Evolutionary conservation across 1,284 basidiomycete genomes (phyloP), one percentile per base, ranked within the genome.

Genomic region (Trametes polyzona): DNA sequence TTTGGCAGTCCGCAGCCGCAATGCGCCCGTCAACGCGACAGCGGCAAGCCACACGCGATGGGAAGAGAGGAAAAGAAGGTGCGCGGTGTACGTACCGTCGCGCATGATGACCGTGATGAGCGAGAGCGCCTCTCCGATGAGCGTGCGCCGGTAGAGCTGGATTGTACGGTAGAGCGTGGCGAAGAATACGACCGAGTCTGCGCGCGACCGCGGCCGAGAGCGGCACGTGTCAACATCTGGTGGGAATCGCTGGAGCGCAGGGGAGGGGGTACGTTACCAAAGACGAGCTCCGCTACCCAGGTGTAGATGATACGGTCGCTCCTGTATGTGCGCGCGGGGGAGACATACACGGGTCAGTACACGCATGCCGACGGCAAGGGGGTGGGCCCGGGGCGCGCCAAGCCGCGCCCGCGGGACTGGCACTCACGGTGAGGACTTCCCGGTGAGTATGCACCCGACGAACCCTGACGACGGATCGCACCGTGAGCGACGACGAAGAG

Each of bases 251-350:
- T 42, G 29, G 33, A 21, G 26, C 11, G 30, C 16, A 39, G 29
- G 19, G 23, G 33, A n/a, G 21, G 29, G 29, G 9, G 17, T 16
- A 46, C 32, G 52, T 46, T 47, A 69, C 67, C 67, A 49, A 69
- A 69, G 12, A 66, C 61, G 21, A 69, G 65, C 32, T 69, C 67
- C 39, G 65, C 66, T 5, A 67, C 66, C 67, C 67, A 69, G 16
- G 67, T 69, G 39, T 62, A 69, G 30, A 69, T 65, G 26, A 69
- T 52, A n/a, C 67, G 65, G 41, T 66, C 63, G 29, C 63, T 62
- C 29, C 61, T 66, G 24, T 26, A 42, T 27, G 57, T 29, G 53
- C 30, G 47, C 21, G 19, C 39, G 51, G 21, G 46, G 51, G 19
- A 23, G 21, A 42, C n/a, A 30, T 19, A 30, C 11, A 17, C 10